Evolutionary conservation across 805 yeast species (phyloP).

Genomic region (fission yeast (Schizosaccharomyces pombe)): ASM294v3 CU329670.1:3232501-3233000

Average conservation of each 20-base stretch:
- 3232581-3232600: conserved; percentile 88
- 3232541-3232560: conserved; percentile 98
- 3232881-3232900: not conserved
- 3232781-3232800: conserved; percentile 79
- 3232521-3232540: conserved; percentile 89
- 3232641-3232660: conserved; percentile 86
- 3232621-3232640: conserved; percentile 89
- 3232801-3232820: conserved; percentile 53
- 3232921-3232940: too few relatives aligned
- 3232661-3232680: conserved; percentile 67
- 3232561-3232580: conserved; percentile 90
- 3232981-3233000: too few relatives aligned
- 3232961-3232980: too few relatives aligned
- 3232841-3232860: not conserved
- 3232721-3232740: conserved; percentile 73
- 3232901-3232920: too few relatives aligned
- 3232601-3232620: conserved; percentile 95
- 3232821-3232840: not conserved
- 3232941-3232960: too few relatives aligned
- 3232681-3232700: conserved; percentile 55
- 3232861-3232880: not conserved
- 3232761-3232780: conserved; percentile 59
- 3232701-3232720: conserved; percentile 59
- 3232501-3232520: conserved; percentile 93
- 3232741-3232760: conserved; percentile 92